Evolutionary conservation across 2,329 filamentous ascomycete genomes (phyloP).

Genomic region (Trichophyton simii): DNA sequence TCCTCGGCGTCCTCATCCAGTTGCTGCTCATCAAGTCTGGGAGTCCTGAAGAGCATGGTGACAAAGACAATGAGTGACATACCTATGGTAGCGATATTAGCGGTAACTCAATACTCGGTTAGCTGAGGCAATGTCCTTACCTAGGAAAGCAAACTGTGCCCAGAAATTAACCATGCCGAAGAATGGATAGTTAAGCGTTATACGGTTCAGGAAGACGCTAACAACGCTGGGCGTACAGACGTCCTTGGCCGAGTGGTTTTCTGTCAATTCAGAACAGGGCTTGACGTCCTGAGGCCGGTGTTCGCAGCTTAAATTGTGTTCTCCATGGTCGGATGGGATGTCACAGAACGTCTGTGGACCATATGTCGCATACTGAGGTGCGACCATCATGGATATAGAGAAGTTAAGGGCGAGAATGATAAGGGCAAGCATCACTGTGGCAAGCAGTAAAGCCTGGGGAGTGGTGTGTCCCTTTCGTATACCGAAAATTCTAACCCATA

Average conservation of each 20-base stretch:
- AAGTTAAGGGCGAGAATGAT: constrained; percentile 90
- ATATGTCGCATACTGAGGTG: constrained; percentile 87
- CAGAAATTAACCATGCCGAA: constrained; percentile 91
- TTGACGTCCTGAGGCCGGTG: constrained; percentile 56
- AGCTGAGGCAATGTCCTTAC: constrained; percentile 17
- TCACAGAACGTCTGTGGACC: constrained; percentile 92
- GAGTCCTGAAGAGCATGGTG: constrained; percentile 66
- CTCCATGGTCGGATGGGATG: constrained; percentile 49
- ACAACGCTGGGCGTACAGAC: constrained; percentile 87
- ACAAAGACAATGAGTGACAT: constrained; percentile 74
- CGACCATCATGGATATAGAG: constrained; percentile 81
- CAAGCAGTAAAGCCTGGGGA: constrained; percentile 81
- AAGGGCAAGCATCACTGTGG: constrained; percentile 79
- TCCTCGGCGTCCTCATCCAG: constrained; percentile 81
- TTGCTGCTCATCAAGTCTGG: constrained; percentile 61
- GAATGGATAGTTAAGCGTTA: constrained; percentile 88
- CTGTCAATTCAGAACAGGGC: constrained; percentile 65
- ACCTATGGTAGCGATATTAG: constrained; percentile 18
- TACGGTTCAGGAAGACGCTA: constrained; percentile 83
- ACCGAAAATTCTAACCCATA: constrained; percentile 88
- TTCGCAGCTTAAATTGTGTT: constrained; percentile 62
- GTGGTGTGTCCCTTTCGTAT: constrained; percentile 80
- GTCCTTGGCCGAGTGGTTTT: constrained; percentile 56
- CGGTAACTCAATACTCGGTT: neutral
- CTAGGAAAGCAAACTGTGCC: constrained; percentile 87